Conservation (phyloP, 2,329 filamentous ascomycete species). For the Anthostomella pinea region DNA sequence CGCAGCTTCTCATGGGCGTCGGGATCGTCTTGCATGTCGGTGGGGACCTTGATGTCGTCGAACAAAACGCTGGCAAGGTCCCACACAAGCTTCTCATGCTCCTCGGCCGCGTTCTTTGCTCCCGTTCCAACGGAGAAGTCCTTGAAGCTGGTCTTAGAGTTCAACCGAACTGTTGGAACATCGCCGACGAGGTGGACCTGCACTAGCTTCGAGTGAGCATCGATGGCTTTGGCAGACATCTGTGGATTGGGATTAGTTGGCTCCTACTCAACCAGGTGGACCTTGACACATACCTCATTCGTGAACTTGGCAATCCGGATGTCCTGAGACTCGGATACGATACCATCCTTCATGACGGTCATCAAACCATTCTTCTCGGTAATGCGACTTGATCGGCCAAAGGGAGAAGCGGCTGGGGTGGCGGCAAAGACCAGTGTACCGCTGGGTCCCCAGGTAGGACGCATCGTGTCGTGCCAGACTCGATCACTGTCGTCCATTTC, state of each 20-base stretch:
- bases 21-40: slow-evolving; percentile 36
- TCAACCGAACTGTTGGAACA: slow-evolving; percentile 58
- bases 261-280: slow-evolving; percentile 8
- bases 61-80: slow-evolving; percentile 83
- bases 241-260: slow-evolving; percentile 33
- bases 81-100: slow-evolving; percentile 77
- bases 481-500: slow-evolving; percentile 62
- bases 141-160: slow-evolving; percentile 44
- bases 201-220: slow-evolving; percentile 54
- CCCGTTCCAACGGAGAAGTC: slow-evolving; percentile 41
- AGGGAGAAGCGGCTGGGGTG: slow-evolving; percentile 33
- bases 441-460: slow-evolving; percentile 75
- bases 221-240: slow-evolving; percentile 54
- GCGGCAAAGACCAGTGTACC: slow-evolving; percentile 68
- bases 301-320: slow-evolving; percentile 63
- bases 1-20: slow-evolving; percentile 41
- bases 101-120: slow-evolving; percentile 38
- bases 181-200: slow-evolving; percentile 52
- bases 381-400: slow-evolving; percentile 29
- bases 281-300: slow-evolving; percentile 43
- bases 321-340: slow-evolving; percentile 63
- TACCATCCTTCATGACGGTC: slow-evolving; percentile 51
- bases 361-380: slow-evolving; percentile 47
- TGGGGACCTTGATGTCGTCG: slow-evolving; percentile 57
- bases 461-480: slow-evolving; percentile 69